Evolutionary conservation across 768 basidiomycete species (phyloP).

Genomic region (Cubamyces lactineus): DNA sequence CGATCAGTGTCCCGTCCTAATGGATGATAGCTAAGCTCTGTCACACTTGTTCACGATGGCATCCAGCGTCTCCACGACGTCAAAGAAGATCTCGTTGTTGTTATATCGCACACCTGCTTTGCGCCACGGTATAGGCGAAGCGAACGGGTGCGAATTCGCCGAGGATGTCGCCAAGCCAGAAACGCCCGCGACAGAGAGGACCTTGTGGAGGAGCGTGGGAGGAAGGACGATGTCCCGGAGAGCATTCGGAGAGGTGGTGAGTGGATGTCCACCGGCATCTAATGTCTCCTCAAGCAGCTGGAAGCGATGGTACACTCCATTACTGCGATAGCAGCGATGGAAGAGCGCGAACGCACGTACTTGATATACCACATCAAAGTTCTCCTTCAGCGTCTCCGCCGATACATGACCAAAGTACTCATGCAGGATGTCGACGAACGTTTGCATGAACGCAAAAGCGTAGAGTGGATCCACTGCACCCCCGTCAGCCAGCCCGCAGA

Average conservation of each 20-base stretch:
- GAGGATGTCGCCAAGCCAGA: conserved; percentile 42
- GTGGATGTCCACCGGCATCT: conserved; percentile 88
- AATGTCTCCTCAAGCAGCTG: conserved; percentile 95
- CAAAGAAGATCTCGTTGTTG: conserved; percentile 93
- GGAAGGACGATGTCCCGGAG: conserved; percentile 93
- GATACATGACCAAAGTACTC: conserved; percentile 91
- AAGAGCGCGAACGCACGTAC: conserved; percentile 42
- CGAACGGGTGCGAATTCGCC: conserved; percentile 57
- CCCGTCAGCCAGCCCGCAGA: neutral
- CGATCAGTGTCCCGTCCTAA: neutral
- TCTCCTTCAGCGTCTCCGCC: conserved; percentile 78
- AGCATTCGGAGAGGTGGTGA: conserved; percentile 89
- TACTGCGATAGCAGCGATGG: neutral
- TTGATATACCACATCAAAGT: conserved; percentile 96
- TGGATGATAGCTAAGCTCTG: neutral
- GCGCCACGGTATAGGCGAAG: conserved; percentile 94
- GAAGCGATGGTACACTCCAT: neutral
- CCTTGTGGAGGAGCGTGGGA: conserved; percentile 70
- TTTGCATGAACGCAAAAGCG: conserved; percentile 86
- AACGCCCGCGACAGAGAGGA: conserved; percentile 55
- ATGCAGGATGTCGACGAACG: conserved; percentile 78
- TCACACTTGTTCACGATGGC: conserved; percentile 80
- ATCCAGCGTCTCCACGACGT: conserved; percentile 80
- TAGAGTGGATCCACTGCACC: conserved; percentile 82
- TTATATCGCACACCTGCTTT: conserved; percentile 81